Base-by-base conservation (phyloP, 2,329 filamentous ascomycete genomes). In the Leptosphaerulina australis region DNA sequence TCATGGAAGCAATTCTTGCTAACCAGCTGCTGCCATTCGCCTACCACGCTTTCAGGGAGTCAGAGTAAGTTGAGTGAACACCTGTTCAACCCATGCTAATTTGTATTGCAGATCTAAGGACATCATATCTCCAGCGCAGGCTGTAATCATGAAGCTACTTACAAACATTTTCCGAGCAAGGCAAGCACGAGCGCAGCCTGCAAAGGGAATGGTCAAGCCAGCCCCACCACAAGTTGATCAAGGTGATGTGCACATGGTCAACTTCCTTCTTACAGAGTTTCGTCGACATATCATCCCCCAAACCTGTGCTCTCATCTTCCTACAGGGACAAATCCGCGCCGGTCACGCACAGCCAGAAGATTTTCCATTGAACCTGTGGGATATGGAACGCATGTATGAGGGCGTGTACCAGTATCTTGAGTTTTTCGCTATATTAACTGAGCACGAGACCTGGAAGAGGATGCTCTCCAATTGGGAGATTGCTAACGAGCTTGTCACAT, bases 341-440 rank as follows among this genome's bases (percentile, higher is more conserved):
- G 86, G 87, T 24, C 81, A 86, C 48, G 85, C 87, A 12, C 83
- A 93, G 53, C 86, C 90, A 0, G 85, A 90, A 55, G 92, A 97
- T 65, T 97, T 97, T 64, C 93, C 93, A 0, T 86, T 97, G 1
- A 95, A 97, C 64, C 83, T 91, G 36, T 97, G 93, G 93, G 93
- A 97, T 65, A 96, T 97, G 88, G 93, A 97, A 70, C 85, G 93
- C 11, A 93, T 95, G 50, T 96, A 96, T 70, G 93, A 97, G 66
- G 93, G 93, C 0, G 84, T 97, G 1, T 91, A 92, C 41, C 92
- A 97, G 71, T 96, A 96, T 67, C 83, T 97, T 1, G 92, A 97
- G 63, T 96, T 97, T 69, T 88, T 97, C 44, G 91, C 88, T 12
- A 92, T 94, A 0, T 83, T 96, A 21, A 91, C 90, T 0, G 92